Base-by-base conservation (phyloP, 306 rosid genomes). In the Biancaea sappan region DNA sequence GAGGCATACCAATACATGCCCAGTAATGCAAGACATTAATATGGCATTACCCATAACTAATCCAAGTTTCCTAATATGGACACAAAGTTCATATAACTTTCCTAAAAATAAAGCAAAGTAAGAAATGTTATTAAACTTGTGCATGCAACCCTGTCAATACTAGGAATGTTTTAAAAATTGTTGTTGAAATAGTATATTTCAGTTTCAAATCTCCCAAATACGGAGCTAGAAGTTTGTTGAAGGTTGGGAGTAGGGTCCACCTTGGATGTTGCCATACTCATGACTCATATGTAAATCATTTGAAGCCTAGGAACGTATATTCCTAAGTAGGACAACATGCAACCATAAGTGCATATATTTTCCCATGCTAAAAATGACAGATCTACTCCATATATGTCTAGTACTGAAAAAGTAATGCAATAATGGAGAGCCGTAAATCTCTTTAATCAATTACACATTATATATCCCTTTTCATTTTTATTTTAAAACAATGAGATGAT, bases 301-400 rank as follows among this genome's bases (percentile, higher is more conserved):
- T 16, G 43, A 29, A 4, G 8, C 22, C 65, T 13, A 59, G 24
- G 24, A 34, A 3, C 19, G 44, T 26, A 26, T 28, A 28, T 16
- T 59, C 52, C 68, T 22, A 41, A 21, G 11, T 1, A 40, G 69
- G 46, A 60, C 34, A 51, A 16, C 32, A 50, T 31, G 68, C 71
- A 59, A 66, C 65, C 24, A 66, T 63, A 13, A 57, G 14, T 44
- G 34, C 41, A 66, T 44, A 47, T 18, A 37, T 9, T 34, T 70
- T 68, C 62, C 29, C 53, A 65, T 19, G n/a, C 18, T 51, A 69
- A 48, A 69, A n/a, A 58, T 16, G 12, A 59, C 3, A 46, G 54
- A 63, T 32, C 74, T 53, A 54, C 59, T 66, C 59, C 50, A 67
- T 54, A 57, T 53, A 28, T 47, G 43, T 58, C 35, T 24, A 51